A percentile compares a stretch with the other conserved stretches of the same genome.
These are phyloP conservation scores for Aschersonia sp. DNA, from an alignment of 2,329 filamentous ascomycete species.

Conservation along the genomic window DNA sequence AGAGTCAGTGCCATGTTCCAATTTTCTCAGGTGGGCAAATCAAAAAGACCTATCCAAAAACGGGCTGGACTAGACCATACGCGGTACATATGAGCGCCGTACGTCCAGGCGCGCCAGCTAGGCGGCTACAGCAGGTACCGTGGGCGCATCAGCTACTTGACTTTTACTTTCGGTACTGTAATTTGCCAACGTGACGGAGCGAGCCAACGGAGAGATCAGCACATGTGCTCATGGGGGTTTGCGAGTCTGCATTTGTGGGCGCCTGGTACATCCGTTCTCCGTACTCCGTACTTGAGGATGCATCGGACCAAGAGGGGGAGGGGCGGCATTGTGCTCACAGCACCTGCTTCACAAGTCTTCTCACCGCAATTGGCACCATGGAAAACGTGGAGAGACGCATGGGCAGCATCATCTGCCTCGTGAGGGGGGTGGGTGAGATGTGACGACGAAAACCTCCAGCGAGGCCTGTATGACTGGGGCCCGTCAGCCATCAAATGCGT, in stretches of 20 bases:
- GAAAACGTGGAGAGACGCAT: neutral
- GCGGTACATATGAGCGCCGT: neutral
- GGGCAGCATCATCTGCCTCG: neutral
- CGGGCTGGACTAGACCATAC: no score
- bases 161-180: no score
- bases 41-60: neutral
- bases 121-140: no score
- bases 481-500: no score
- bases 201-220: neutral
- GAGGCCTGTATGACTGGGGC: no score
- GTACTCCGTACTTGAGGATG: no score
- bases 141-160: no score
- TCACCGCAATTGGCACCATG: constrained; percentile 1
- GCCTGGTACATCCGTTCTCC: no score
- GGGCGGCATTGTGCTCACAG: no score
- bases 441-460: no score
- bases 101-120: neutral
- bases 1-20: neutral
- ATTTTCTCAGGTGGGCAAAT: neutral
- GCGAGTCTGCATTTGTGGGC: neutral
- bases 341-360: neutral
- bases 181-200: no score
- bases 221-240: neutral
- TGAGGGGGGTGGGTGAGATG: neutral
- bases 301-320: no score